Percentiles rank a stretch among this genome's conserved stretches.
phyloP scores from a whole-genome alignment of 768 basidiomycete species.

The Pleurotus sapidus region DNA sequence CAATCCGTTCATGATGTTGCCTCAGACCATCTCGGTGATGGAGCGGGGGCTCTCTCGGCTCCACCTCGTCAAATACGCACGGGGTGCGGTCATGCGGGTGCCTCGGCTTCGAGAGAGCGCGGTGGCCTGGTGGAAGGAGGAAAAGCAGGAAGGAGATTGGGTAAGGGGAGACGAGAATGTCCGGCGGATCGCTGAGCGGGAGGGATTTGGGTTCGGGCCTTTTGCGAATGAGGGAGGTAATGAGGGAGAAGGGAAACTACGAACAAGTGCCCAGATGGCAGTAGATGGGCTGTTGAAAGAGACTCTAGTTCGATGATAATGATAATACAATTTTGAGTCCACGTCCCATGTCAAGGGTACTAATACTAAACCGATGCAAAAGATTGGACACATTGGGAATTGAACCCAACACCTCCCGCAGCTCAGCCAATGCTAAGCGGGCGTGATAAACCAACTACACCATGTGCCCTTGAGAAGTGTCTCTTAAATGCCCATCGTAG shows the following conservation, averaged over 20 bases:
- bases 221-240: constrained; percentile 15
- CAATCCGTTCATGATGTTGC: constrained; percentile 22
- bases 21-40: constrained; percentile 21
- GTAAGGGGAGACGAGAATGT: constrained; percentile 48
- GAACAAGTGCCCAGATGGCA: constrained; percentile 29
- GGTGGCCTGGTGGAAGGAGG: constrained; percentile 53
- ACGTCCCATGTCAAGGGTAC: too few species aligned
- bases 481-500: too few species aligned
- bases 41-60: constrained; percentile 38
- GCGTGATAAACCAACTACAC: constrained; percentile 13
- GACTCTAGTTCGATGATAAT: not conserved
- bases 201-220: constrained; percentile 37
- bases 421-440: constrained; percentile 4
- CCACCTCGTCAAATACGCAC: constrained; percentile 54
- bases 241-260: constrained; percentile 26
- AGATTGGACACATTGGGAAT: constrained; percentile 11
- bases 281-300: constrained; percentile 14
- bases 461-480: not conserved
- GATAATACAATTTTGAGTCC: not conserved
- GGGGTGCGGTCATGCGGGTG: constrained; percentile 54
- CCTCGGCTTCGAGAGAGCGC: constrained; percentile 46
- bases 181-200: constrained; percentile 39
- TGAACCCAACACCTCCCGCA: constrained; percentile 10
- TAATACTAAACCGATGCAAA: too few species aligned
- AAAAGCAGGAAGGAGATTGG: constrained; percentile 49